Percentiles rank a stretch among this genome's conserved stretches.
phyloP scores from a whole-genome alignment of 805 yeast genomes.

The Candida anglica region DNA sequence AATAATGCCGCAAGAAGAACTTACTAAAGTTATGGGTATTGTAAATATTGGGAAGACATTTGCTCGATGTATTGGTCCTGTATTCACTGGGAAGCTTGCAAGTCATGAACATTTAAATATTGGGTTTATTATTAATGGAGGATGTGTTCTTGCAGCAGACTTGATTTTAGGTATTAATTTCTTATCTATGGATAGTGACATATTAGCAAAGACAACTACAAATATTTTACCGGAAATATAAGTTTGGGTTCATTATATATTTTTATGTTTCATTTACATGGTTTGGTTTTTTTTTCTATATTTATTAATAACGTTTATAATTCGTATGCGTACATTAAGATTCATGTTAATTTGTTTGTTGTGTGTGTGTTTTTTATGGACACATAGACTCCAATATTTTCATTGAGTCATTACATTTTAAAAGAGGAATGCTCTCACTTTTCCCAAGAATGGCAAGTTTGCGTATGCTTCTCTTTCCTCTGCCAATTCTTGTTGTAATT shows the following conservation, averaged over 20 bases:
- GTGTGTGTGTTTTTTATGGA: neutral
- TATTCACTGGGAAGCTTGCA: conserved; percentile 74
- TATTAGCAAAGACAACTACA: too few relatives aligned
- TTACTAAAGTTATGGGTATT: conserved; percentile 77
- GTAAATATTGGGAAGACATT: conserved; percentile 85
- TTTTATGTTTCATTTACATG: too few relatives aligned
- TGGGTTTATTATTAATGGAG: conserved; percentile 52
- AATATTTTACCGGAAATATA: too few relatives aligned
- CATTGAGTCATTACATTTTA: conserved; percentile 1
- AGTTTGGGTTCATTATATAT: too few relatives aligned
- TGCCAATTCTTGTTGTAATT: conserved; percentile 44
- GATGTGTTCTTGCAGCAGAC: conserved; percentile 48
- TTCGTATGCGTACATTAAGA: too few relatives aligned
- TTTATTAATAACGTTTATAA: too few relatives aligned
- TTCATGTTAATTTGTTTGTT: too few relatives aligned
- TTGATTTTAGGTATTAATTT: conserved; percentile 40
- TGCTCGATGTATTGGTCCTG: conserved; percentile 80
- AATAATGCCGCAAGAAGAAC: conserved; percentile 56
- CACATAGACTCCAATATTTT: neutral
- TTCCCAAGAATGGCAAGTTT: conserved; percentile 18
- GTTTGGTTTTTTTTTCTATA: too few relatives aligned
- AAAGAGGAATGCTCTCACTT: conserved; percentile 16
- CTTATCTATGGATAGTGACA: conserved; percentile 33
- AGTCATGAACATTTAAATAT: conserved; percentile 39
- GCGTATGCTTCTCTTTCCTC: conserved; percentile 31